These are phyloP conservation scores for Fusarium setosum DNA, from an alignment of 2,329 filamentous ascomycete species.

Conservation along the genomic window DNA sequence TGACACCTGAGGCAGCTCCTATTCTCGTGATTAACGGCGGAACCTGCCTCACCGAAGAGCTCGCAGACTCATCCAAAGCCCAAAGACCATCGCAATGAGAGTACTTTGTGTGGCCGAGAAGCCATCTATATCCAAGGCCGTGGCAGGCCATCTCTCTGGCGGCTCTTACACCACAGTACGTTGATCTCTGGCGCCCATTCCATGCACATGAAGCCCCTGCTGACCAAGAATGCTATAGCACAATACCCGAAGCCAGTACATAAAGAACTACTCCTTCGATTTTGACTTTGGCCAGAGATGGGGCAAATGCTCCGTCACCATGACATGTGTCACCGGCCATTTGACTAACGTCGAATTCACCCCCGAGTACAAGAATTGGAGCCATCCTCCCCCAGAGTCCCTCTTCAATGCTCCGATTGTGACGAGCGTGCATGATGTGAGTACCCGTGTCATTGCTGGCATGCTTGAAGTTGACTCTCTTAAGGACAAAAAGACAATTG, in stretches of 20 bases:
- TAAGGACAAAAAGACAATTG: slow-evolving; percentile 83
- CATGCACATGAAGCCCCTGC: not conserved
- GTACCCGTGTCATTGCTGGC: slow-evolving; percentile 20
- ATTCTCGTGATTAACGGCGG: slow-evolving; percentile 8
- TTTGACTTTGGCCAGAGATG: slow-evolving; percentile 87
- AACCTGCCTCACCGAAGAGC: not conserved
- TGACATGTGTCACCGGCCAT: slow-evolving; percentile 94
- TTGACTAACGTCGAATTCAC: slow-evolving; percentile 85
- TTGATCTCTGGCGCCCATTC: not conserved
- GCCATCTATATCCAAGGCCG: slow-evolving; percentile 94
- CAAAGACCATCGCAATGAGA: slow-evolving; percentile 52
- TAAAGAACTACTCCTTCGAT: slow-evolving; percentile 94
- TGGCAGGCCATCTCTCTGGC: slow-evolving; percentile 89
- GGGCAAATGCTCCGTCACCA: slow-evolving; percentile 86
- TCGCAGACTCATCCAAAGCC: not conserved
- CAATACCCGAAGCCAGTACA: slow-evolving; percentile 77
- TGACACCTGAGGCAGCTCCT: slow-evolving; percentile 26
- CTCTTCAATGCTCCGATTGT: slow-evolving; percentile 86
- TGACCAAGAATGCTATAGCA: slow-evolving; percentile 59
- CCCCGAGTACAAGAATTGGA: slow-evolving; percentile 80
- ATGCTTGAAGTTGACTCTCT: slow-evolving; percentile 19
- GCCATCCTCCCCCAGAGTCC: slow-evolving; percentile 78
- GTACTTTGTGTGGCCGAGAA: slow-evolving; percentile 72
- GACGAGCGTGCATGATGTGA: slow-evolving; percentile 74
- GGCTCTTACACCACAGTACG: slow-evolving; percentile 77